These are phyloP conservation scores for Mucor plumbeus DNA, from an alignment of 371 early-diverging fungal genomes.

Conservation along the genomic window DNA sequence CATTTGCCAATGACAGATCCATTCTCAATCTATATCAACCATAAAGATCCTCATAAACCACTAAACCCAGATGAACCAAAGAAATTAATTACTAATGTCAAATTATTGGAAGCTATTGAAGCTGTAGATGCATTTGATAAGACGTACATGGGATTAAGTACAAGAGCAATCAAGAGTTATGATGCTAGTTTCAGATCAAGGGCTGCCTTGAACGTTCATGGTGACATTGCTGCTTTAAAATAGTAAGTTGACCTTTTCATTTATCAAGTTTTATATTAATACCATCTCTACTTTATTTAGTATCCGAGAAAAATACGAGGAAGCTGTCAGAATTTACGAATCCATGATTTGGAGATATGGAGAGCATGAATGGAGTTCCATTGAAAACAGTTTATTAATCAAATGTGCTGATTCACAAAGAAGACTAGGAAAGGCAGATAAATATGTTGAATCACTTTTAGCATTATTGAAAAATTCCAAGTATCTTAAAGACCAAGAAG, in stretches of 20 bases:
- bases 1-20: slow-evolving; percentile 60
- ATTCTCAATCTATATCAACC: slow-evolving; percentile 60
- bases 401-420: slow-evolving; percentile 74
- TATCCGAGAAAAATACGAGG: slow-evolving; percentile 64
- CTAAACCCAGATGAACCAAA: slow-evolving; percentile 21
- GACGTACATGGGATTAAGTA: slow-evolving; percentile 70
- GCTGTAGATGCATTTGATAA: slow-evolving; percentile 74
- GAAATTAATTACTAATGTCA: slow-evolving; percentile 65
- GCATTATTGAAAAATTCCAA: slow-evolving; percentile 62
- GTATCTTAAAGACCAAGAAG: slow-evolving; percentile 50
- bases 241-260: slow-evolving; percentile 59
- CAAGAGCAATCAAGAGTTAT: slow-evolving; percentile 73
- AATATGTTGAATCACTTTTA: slow-evolving; percentile 67
- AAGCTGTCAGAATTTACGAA: slow-evolving; percentile 73
- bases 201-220: slow-evolving; percentile 67
- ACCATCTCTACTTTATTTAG: slow-evolving; percentile 32
- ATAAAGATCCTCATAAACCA: slow-evolving; percentile 23
- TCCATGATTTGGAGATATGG: slow-evolving; percentile 67
- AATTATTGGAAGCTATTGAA: slow-evolving; percentile 65
- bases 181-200: slow-evolving; percentile 67
- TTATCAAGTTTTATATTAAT: too few relatives aligned
- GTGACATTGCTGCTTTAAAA: slow-evolving; percentile 79
- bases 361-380: slow-evolving; percentile 72
- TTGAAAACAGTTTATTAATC: slow-evolving; percentile 74
- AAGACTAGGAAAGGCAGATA: slow-evolving; percentile 58